Conservation (phyloP, 345 rosid genomes). For the Pugionium dolabratum region DNA sequence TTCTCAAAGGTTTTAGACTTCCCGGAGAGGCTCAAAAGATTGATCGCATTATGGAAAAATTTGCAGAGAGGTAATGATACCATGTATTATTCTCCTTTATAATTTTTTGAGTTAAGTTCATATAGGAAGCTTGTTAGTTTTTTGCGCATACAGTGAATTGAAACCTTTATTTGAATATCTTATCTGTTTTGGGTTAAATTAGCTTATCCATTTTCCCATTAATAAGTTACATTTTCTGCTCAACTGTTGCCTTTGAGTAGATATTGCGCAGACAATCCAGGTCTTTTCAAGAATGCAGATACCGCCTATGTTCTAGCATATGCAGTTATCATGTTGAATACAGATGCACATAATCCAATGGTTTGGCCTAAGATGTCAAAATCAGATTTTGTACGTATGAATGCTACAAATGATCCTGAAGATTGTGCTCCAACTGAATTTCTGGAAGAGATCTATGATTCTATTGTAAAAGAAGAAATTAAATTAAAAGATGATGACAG, state of each 20-base stretch:
- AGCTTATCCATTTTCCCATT: constrained; percentile 8
- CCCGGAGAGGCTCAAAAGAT: constrained; percentile 99
- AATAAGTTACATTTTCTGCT: constrained; percentile 32
- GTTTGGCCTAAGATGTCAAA: constrained; percentile 99
- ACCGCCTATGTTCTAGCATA: constrained; percentile 99
- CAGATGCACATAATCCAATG: constrained; percentile 96
- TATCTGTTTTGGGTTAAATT: background rate
- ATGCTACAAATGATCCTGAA: constrained; percentile 75
- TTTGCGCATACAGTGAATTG: constrained; percentile 11
- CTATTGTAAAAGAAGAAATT: constrained; percentile 92
- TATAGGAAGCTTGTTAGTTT: constrained; percentile 17
- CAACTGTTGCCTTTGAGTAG: constrained; percentile 50
- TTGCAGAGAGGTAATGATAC: constrained; percentile 83
- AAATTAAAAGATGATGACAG: constrained; percentile 81
- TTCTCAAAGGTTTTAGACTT: constrained; percentile 92
- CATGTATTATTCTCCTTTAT: constrained; percentile 9
- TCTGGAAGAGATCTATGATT: constrained; percentile 90
- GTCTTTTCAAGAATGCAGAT: constrained; percentile 93
- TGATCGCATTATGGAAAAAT: constrained; percentile 97
- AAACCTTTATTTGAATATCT: constrained; percentile 20
- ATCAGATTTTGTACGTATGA: constrained; percentile 85
- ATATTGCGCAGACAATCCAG: constrained; percentile 95
- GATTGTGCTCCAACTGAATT: constrained; percentile 80
- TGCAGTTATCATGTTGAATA: constrained; percentile 95
- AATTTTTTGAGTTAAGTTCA: constrained; percentile 7